These are phyloP conservation scores for Lophiotrema nucula DNA, from an alignment of 495 filamentous ascomycete genomes.

Conservation along the genomic window DNA sequence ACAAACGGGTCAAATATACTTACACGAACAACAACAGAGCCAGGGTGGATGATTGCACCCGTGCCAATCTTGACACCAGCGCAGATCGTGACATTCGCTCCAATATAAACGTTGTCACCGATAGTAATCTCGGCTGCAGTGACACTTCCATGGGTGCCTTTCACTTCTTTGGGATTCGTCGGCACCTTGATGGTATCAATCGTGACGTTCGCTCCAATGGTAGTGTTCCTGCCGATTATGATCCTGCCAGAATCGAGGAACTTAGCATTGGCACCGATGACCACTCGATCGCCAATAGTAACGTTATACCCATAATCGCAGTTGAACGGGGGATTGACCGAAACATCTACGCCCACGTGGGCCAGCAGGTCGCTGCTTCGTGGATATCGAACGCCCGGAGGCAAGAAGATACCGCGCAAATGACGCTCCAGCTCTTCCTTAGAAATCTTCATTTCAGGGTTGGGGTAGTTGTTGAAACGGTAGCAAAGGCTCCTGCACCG, in stretches of 20 bases:
- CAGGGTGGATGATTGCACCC: slow-evolving; percentile 41
- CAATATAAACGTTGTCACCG: slow-evolving; percentile 87
- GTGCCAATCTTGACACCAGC: slow-evolving; percentile 46
- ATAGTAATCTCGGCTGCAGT: slow-evolving; percentile 73
- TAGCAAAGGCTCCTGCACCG: slow-evolving; percentile 79
- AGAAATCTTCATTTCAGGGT: slow-evolving; percentile 72
- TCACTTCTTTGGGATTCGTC: slow-evolving; percentile 71
- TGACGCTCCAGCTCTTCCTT: slow-evolving; percentile 76
- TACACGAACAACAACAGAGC: slow-evolving; percentile 44
- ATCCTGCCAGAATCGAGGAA: slow-evolving; percentile 77
- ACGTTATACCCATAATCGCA: slow-evolving; percentile 98
- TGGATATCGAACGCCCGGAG: slow-evolving; percentile 14
- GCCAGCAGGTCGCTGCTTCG: slow-evolving; percentile 1
- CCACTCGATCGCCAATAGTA: slow-evolving; percentile 78
- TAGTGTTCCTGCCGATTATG: slow-evolving; percentile 76
- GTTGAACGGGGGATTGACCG: slow-evolving; percentile 84
- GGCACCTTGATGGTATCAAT: slow-evolving; percentile 73
- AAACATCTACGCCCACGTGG: slow-evolving; percentile 66
- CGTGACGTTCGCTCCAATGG: slow-evolving; percentile 83
- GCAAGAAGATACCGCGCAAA: slow-evolving; percentile 67
- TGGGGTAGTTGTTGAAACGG: slow-evolving; percentile 86
- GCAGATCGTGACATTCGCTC: slow-evolving; percentile 79
- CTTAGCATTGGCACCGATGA: slow-evolving; percentile 81
- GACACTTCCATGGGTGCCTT: slow-evolving; percentile 71
- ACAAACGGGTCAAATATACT: slow-evolving; percentile 23